Base-by-base conservation (phyloP, 2,329 filamentous ascomycete species). In the Pyrenophora seminiperda region DNA sequence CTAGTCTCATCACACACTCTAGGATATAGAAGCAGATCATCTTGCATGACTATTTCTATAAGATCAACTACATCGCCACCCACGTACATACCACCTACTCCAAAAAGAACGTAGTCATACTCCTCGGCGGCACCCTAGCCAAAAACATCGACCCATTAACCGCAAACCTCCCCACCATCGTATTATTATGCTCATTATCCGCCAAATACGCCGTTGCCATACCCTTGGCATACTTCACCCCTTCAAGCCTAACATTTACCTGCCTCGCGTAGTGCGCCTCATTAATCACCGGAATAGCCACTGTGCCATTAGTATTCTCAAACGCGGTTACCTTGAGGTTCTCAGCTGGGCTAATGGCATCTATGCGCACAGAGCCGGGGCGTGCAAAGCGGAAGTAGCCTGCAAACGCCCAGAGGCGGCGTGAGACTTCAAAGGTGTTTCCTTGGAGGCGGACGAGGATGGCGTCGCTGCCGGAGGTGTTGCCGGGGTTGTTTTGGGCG, bases 391-490 rank as follows among this genome's bases (percentile, higher is more conserved):
- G 56, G 15, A 45, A 54, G 50, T 67, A 75, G 38, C 68, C 65
- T 3, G 71, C 73, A 41, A 73, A 72, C 1, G 73, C 72, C 71
- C 72, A 75, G 4, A 75, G 62, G 9, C 67, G 61, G 31, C 62
- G 63, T 11, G 66, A 67, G 7, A 66, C 58, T 17, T 61, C 63
- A 13, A 70, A 61, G 19, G 58, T 57, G 30, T 67, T 62, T 14
- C 62, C 58, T 13, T 59, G 59, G 11, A 68, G 57, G 38, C 65
- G 56, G 32, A 73, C 39, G 3, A 52, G 44, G 7, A 52, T 43
- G 20, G 49, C 49, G 10, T 52, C 49, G 29, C 39, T 44, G 15
- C 60, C 41, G 61, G 65, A 27, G 34, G 60, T 44, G 51, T 58
- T 61, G 59, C 69, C 31, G 50, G 63, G 17, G 67, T 68, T 38